Percentiles rank a stretch among this genome's conserved stretches.
Conservation (phyloP, 1,284 basidiomycete species). For the Pseudozyma tsukubaensis region DNA sequence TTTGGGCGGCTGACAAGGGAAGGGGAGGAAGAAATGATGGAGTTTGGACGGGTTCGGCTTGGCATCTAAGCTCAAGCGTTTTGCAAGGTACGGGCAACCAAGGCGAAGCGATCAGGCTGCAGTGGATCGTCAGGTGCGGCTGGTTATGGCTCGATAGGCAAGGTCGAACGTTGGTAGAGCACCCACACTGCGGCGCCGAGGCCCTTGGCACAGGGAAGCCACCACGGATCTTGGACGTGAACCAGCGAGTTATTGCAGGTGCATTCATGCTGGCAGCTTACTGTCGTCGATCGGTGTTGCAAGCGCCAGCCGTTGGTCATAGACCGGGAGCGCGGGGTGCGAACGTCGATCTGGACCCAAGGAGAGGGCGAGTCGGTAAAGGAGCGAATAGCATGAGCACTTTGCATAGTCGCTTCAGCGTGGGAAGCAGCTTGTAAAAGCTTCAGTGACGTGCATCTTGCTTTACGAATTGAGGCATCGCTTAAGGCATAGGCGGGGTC, state of each 20-base stretch:
- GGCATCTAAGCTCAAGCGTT: conserved; percentile 9
- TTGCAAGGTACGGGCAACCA: neutral
- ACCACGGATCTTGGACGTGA: neutral
- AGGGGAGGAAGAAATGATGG: neutral
- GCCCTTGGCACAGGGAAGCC: conserved; percentile 16
- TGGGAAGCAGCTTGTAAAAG: neutral
- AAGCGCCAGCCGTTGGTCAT: neutral
- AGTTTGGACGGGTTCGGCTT: conserved; percentile 17
- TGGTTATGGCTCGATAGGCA: neutral
- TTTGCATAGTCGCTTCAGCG: neutral
- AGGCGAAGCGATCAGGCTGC: neutral
- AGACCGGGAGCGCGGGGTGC: conserved; percentile 5
- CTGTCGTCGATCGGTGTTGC: conserved; percentile 9
- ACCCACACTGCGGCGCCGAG: conserved; percentile 21
- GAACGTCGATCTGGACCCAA: conserved; percentile 17
- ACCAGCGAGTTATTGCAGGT: neutral
- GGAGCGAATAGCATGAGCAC: neutral
- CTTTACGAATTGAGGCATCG: too few species aligned
- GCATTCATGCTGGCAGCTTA: neutral
- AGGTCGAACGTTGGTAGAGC: conserved; percentile 31
- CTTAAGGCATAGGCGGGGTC: too few species aligned
- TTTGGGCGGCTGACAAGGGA: neutral
- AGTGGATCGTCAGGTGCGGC: neutral
- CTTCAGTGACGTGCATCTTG: too few species aligned
- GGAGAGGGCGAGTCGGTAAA: neutral